Conservation (phyloP, 495 filamentous ascomycete species). For the Neurospora terricola region DNA sequence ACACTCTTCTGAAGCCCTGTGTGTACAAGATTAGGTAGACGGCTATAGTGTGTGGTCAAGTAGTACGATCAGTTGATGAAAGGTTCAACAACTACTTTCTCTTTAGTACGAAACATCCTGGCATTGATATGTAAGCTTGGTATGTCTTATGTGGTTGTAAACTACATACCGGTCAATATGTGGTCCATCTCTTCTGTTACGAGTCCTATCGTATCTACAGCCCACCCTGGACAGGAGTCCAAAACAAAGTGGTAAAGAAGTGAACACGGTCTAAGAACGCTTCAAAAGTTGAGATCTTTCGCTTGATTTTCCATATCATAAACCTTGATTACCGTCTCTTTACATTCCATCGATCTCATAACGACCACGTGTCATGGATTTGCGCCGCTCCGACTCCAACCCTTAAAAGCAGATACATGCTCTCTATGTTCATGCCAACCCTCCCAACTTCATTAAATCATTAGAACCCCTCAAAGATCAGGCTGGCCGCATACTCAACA, state of each 20-base stretch:
- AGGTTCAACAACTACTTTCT: not conserved
- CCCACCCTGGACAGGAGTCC: not conserved
- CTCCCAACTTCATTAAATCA: not conserved
- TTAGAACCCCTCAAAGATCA: conserved; percentile 53
- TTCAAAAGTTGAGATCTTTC: not conserved
- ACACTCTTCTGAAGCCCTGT: conserved; percentile 84
- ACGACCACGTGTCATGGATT: not conserved
- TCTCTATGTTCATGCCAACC: not conserved
- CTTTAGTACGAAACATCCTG: not conserved
- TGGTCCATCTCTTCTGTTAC: not conserved
- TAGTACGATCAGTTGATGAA: not conserved
- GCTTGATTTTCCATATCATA: not conserved
- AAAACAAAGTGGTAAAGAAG: not conserved
- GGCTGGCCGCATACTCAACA: conserved; percentile 73
- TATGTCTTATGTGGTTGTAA: not conserved
- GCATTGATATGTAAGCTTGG: not conserved
- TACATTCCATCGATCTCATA: not conserved
- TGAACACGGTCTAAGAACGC: not conserved
- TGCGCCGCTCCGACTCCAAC: not conserved
- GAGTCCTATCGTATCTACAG: not conserved
- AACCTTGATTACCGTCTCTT: not conserved
- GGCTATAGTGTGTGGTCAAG: not conserved
- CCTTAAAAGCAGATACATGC: not conserved
- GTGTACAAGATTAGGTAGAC: conserved; percentile 81
- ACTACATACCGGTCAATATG: not conserved